Evolutionary conservation across 2,329 filamentous ascomycete species (phyloP).

Genomic region (Fusarium heterosporum): DNA sequence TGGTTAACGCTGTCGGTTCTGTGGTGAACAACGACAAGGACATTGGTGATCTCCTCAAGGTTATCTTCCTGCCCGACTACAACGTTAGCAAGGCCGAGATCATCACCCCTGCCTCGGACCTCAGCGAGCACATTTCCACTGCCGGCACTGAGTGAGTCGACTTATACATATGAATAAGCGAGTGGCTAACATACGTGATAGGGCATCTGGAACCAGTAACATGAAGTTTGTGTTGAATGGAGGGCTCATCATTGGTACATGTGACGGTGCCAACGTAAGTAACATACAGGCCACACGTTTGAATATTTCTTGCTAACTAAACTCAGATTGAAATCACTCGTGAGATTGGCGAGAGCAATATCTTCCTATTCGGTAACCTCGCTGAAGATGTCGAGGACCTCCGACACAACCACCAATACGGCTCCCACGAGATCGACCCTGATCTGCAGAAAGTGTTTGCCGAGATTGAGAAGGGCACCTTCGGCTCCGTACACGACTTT

Average conservation of each 20-base stretch:
- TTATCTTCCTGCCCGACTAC: slow-evolving; percentile 97
- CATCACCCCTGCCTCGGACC: slow-evolving; percentile 91
- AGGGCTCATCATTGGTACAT: slow-evolving; percentile 96
- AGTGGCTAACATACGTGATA: slow-evolving; percentile 42
- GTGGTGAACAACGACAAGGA: slow-evolving; percentile 95
- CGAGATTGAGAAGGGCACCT: slow-evolving; percentile 81
- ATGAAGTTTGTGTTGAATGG: slow-evolving; percentile 99
- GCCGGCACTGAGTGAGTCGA: slow-evolving; percentile 84
- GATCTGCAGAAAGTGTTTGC: slow-evolving; percentile 85
- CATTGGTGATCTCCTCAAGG: slow-evolving; percentile 93
- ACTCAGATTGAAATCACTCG: slow-evolving; percentile 88
- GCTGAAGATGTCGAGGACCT: slow-evolving; percentile 97
- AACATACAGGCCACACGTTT: neutral
- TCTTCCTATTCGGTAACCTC: slow-evolving; percentile 97
- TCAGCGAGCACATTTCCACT: slow-evolving; percentile 98
- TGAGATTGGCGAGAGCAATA: slow-evolving; percentile 95
- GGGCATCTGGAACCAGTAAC: slow-evolving; percentile 86
- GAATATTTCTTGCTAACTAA: neutral
- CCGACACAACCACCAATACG: slow-evolving; percentile 89
- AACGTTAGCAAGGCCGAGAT: slow-evolving; percentile 99
- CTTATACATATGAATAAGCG: neutral
- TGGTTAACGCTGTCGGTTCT: slow-evolving; percentile 90
- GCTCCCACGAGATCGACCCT: slow-evolving; percentile 79
- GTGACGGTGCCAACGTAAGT: slow-evolving; percentile 84
- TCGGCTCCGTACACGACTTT: slow-evolving; percentile 84